Evolutionary conservation across 768 basidiomycete species (phyloP), one percentile per base, ranked within the genome.

Genomic region (Pleurotus salmoneostramineus): DNA sequence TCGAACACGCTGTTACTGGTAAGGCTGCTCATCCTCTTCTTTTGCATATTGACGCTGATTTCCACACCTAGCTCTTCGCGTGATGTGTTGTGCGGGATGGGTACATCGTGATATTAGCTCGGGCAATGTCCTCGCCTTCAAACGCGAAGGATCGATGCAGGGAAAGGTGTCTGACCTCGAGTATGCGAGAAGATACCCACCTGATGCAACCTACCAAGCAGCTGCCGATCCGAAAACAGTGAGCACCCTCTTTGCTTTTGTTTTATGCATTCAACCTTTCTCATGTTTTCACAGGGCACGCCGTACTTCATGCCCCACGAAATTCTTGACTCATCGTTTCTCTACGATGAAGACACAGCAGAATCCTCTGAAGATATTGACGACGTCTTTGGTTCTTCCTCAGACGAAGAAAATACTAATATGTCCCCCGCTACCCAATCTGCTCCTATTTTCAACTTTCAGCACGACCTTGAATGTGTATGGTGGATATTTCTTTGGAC

Each of bases 401-500:
- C 37, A 8, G 37, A 40, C n/a, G n/a, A 40, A 10, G 8, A 8
- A 8, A n/a, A 40, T 1, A 40, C 37, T n/a, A n/a, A 40, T 40
- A n/a, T 10, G 8, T 40, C 37, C 37, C 10, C 8, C 2, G n/a
- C 37, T n/a, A n/a, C 37, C 8, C 17, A 33, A 27, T 10, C 21
- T 10, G 48, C 17, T 14, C 15, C 12, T 6, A 33, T 49, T 5
- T 49, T 21, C 33, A 54, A 54, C 51, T 54, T 40, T 4, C 51
- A 36, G 14, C 51, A 54, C 5, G 51, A 54, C n/a, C 10, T 54
- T 7, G 51, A 54, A 36, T 54, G 32, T 15, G 33, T 42, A 11
- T 54, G 51, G 51, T 54, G 51, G 51, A 54, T 54, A 8, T 42
- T 54, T 35, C 56, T 17, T 56, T 56, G 35, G 36, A 49, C 48